phyloP scores from a whole-genome alignment of 164 flowering plant species.

The Aristolochia contorta region DNA sequence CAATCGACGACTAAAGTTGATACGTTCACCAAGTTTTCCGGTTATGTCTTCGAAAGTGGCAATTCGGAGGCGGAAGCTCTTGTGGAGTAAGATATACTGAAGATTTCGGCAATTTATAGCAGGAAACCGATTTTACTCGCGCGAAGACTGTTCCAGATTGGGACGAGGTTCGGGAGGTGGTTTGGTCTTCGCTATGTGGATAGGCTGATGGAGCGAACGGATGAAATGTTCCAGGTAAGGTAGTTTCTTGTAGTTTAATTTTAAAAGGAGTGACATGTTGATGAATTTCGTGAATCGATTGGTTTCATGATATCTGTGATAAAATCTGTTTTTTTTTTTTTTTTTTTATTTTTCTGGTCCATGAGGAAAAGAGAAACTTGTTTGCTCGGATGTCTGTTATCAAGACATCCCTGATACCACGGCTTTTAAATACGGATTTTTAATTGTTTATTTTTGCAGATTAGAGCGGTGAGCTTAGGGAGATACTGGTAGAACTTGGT shows the following conservation, averaged over 20 bases:
- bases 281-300: not conserved
- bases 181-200: slow-evolving; percentile 54
- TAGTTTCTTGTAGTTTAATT: not conserved
- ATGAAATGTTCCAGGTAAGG: slow-evolving; percentile 68
- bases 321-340: too few species aligned
- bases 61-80: slow-evolving; percentile 46
- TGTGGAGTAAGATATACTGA: slow-evolving; percentile 37
- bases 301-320: too few species aligned
- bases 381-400: too few species aligned
- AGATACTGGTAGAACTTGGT: too few species aligned
- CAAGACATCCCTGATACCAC: too few species aligned
- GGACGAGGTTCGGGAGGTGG: slow-evolving; percentile 64
- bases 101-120: slow-evolving; percentile 43
- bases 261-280: not conserved
- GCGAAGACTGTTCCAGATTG: slow-evolving; percentile 64
- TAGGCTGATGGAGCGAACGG: slow-evolving; percentile 38
- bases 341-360: too few species aligned
- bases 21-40: slow-evolving; percentile 69
- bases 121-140: slow-evolving; percentile 52
- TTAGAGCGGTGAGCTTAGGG: too few species aligned
- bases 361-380: too few species aligned
- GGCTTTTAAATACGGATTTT: too few species aligned
- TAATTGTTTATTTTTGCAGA: too few species aligned
- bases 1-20: slow-evolving; percentile 29
- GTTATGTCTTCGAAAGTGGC: slow-evolving; percentile 62